phyloP scores from a whole-genome alignment of 768 basidiomycete genomes.

The Ramaria sp. region DNA sequence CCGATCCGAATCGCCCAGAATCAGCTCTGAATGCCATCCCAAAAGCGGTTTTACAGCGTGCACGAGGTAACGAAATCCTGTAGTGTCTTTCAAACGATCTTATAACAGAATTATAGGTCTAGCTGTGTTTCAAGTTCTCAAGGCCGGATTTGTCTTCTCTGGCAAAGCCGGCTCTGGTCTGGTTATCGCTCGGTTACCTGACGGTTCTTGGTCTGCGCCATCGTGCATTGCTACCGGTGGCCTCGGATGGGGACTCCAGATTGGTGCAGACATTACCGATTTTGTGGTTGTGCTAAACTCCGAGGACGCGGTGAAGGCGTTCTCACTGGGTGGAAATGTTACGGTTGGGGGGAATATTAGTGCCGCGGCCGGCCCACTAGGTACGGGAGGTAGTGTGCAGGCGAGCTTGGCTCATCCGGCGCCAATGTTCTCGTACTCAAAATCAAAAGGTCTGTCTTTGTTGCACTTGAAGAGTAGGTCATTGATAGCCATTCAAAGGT shows the following conservation, averaged over 20 bases:
- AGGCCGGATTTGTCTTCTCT: slow-evolving; percentile 91
- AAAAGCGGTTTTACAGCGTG: slow-evolving; percentile 80
- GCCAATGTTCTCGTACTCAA: slow-evolving; percentile 96
- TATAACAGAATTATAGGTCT: slow-evolving; percentile 46
- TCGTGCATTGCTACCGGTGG: slow-evolving; percentile 96
- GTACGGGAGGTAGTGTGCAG: slow-evolving; percentile 86
- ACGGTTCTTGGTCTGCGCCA: slow-evolving; percentile 95
- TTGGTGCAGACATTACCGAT: slow-evolving; percentile 90
- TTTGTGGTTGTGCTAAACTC: slow-evolving; percentile 97
- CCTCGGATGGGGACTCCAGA: slow-evolving; percentile 89
- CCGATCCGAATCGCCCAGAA: slow-evolving; percentile 77
- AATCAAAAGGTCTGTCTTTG: slow-evolving; percentile 67
- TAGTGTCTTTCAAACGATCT: neutral
- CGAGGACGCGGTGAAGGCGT: slow-evolving; percentile 91
- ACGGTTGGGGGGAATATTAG: slow-evolving; percentile 88
- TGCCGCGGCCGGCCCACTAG: slow-evolving; percentile 85
- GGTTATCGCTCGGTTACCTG: slow-evolving; percentile 84
- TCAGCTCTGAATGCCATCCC: slow-evolving; percentile 92
- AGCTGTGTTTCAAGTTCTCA: slow-evolving; percentile 88
- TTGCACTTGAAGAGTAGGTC: neutral
- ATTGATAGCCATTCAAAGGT: slow-evolving; percentile 37
- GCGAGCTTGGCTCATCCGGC: slow-evolving; percentile 85
- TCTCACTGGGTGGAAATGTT: slow-evolving; percentile 91
- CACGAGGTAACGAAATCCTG: slow-evolving; percentile 51
- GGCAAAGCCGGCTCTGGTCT: slow-evolving; percentile 91